phyloP scores from a whole-genome alignment of 164 flowering plant genomes.

The Protea cynaroides region DNA sequence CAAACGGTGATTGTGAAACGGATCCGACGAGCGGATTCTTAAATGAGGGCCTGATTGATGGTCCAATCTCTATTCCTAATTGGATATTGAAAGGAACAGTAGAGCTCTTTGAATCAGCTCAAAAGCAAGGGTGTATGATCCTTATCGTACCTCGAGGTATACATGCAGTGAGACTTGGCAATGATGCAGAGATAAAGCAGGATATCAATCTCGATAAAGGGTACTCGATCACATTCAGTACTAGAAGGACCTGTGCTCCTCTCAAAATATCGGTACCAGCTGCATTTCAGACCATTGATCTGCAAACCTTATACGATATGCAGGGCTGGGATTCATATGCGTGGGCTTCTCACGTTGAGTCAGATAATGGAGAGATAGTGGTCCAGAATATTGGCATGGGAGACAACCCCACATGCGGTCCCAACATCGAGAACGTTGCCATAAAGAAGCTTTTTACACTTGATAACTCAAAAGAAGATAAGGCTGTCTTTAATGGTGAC shows the following conservation, averaged over 20 bases:
- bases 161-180: constrained; percentile 79
- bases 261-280: constrained; percentile 76
- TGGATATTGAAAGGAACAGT: constrained; percentile 84
- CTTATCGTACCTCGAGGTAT: constrained; percentile 85
- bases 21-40: constrained; percentile 69
- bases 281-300: too few species aligned
- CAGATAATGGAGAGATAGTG: constrained; percentile 36
- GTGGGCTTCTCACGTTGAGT: constrained; percentile 60
- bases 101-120: constrained; percentile 69
- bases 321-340: constrained; percentile 95
- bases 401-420: constrained; percentile 96
- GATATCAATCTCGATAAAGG: constrained; percentile 76
- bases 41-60: constrained; percentile 22
- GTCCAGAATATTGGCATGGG: constrained; percentile 87
- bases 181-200: constrained; percentile 86
- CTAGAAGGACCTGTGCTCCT: constrained; percentile 96
- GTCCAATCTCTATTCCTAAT: constrained; percentile 46
- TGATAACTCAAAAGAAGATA: constrained; percentile 69
- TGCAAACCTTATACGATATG: constrained; percentile 81
- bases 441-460: constrained; percentile 87
- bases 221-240: constrained; percentile 84
- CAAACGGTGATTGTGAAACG: constrained; percentile 90
- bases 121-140: constrained; percentile 93
- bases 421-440: constrained; percentile 82
- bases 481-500: too few species aligned